Evolutionary conservation across 2,329 filamentous ascomycete species (phyloP).

Genomic region (Phialophora verrucosa): DNA sequence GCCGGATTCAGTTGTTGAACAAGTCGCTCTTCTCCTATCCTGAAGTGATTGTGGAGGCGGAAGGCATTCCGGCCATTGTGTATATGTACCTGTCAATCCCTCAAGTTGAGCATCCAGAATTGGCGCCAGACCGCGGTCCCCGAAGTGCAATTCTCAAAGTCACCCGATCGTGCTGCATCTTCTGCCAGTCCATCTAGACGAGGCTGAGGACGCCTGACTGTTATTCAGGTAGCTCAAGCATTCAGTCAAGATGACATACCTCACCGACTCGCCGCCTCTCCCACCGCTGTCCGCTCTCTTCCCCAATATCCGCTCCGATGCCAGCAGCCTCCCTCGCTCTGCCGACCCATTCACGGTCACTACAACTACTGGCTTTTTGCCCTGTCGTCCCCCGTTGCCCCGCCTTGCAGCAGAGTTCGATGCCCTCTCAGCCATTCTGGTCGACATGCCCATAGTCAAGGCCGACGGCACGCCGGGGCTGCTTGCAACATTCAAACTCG

Average conservation of each 20-base stretch:
- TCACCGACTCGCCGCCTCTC: conserved; percentile 38
- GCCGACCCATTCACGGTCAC: conserved; percentile 57
- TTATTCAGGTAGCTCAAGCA: background rate
- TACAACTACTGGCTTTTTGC: conserved; percentile 53
- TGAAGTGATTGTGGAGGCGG: conserved; percentile 30
- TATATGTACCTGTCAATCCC: conserved; percentile 28
- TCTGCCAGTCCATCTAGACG: background rate
- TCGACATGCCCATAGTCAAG: conserved; percentile 79
- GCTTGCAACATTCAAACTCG: conserved; percentile 74
- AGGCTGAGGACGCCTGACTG: background rate
- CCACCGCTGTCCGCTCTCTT: conserved; percentile 49
- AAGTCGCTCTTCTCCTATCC: conserved; percentile 40
- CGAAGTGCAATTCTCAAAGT: background rate
- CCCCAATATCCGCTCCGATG: conserved; percentile 53
- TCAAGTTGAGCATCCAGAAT: background rate
- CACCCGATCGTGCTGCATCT: background rate
- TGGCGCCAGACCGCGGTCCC: background rate
- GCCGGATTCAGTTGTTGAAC: background rate
- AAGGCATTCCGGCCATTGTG: conserved; percentile 38
- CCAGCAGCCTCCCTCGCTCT: conserved; percentile 47
- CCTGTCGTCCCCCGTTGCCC: conserved; percentile 47
- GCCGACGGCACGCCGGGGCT: conserved; percentile 75
- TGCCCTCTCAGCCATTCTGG: conserved; percentile 71
- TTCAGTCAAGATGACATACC: conserved; percentile 28
- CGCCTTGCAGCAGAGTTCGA: conserved; percentile 75